phyloP scores from a whole-genome alignment of 192 early-diverging fungal genomes.

The Backusella mclennaniae region DNA sequence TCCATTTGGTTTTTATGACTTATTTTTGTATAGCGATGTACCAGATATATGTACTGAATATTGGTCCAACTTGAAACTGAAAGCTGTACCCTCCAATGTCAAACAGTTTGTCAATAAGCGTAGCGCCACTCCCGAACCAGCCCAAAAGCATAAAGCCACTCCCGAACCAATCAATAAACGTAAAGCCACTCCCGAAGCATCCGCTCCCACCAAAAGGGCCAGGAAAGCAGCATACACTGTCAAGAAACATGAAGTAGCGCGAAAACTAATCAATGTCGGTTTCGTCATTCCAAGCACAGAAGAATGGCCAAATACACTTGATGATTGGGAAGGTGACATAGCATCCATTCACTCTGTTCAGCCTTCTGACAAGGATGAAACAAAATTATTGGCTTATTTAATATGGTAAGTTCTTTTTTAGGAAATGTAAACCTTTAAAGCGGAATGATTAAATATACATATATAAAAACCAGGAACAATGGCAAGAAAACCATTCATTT shows the following conservation, averaged over 20 bases:
- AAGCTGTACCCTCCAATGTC: too few relatives aligned
- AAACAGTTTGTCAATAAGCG: too few relatives aligned
- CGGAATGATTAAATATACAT: neutral
- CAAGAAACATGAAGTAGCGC: neutral
- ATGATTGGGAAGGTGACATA: neutral
- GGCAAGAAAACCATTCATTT: constrained; percentile 4
- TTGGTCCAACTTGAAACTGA: neutral
- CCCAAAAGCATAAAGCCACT: too few relatives aligned
- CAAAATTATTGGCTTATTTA: neutral
- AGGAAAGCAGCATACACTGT: neutral
- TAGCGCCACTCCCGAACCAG: too few relatives aligned
- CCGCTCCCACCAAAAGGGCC: neutral
- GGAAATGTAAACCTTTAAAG: too few relatives aligned
- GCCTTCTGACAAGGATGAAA: neutral
- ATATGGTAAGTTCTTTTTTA: neutral
- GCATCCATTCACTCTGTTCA: neutral
- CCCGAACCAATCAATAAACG: neutral
- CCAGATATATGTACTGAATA: constrained; percentile 8
- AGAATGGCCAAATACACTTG: neutral
- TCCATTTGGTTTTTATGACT: neutral
- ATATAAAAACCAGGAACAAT: constrained; percentile 1
- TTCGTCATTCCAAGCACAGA: neutral
- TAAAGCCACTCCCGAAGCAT: neutral
- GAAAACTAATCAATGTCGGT: neutral
- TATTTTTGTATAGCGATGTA: constrained; percentile 3